A percentile compares a stretch with the other conserved stretches of the same genome.
phyloP scores from a whole-genome alignment of 352 stramenopile species.

The Phytophthora sojae region DNA sequence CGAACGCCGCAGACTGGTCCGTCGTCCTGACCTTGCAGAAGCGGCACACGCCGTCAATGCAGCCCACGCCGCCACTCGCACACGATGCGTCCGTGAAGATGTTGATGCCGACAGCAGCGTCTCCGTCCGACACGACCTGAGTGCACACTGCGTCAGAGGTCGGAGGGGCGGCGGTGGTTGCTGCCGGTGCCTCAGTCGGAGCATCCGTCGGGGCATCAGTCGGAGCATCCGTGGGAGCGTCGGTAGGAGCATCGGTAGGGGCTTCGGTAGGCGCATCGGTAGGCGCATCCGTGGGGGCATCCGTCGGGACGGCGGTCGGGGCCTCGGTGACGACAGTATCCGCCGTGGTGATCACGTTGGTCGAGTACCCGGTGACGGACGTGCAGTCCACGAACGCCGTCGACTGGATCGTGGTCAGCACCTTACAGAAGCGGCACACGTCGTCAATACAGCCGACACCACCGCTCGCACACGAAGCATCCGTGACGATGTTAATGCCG shows the following conservation, averaged over 20 bases:
- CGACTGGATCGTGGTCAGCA: conserved; percentile 4
- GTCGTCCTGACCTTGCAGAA: conserved; percentile 43
- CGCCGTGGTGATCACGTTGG: not conserved
- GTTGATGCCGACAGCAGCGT: too few species aligned
- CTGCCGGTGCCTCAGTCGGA: not conserved
- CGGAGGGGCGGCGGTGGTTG: too few species aligned
- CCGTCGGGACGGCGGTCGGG: not conserved
- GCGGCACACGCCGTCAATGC: conserved; percentile 44
- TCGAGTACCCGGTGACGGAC: conserved; percentile 14
- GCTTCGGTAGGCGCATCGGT: not conserved
- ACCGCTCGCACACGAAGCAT: conserved; percentile 27
- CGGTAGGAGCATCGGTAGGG: not conserved
- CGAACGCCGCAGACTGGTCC: conserved; percentile 28
- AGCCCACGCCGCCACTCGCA: conserved; percentile 37
- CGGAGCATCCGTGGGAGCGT: not conserved
- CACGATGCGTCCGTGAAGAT: too few species aligned
- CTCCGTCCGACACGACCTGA: too few species aligned
- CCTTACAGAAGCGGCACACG: conserved; percentile 56
- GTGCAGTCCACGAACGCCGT: conserved; percentile 25
- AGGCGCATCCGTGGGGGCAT: not conserved
- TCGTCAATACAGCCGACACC: conserved; percentile 31
- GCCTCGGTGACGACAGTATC: not conserved
- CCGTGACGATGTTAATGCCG: conserved; percentile 38
- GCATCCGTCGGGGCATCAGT: not conserved
- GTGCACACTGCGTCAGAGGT: too few species aligned